Base-by-base conservation (phyloP, 2,329 filamentous ascomycete species). In the Fragosphaeria purpurea region DNA sequence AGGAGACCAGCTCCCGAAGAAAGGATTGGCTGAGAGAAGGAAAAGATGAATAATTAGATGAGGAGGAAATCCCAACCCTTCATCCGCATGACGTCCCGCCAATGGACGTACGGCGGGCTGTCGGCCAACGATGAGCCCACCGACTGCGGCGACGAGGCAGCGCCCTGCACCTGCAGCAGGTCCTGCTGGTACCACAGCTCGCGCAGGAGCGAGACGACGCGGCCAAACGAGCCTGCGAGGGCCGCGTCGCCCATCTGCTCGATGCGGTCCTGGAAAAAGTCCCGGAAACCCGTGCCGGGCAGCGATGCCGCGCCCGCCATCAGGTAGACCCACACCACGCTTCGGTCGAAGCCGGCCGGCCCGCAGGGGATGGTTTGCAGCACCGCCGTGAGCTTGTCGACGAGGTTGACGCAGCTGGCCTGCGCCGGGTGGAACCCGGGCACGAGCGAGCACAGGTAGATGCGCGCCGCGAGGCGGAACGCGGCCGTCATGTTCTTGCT, bases 361-460 rank as follows among this genome's bases (percentile, higher is more conserved):
- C 91, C 91, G 1, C 82, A 77, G 30, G 93, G 93, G 57, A 98
- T 90, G 65, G 80, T 85, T 50, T 86, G 80, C 56, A 97, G 82
- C 38, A 85, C 80, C 51, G 80, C 77, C 32, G 85, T 82, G 55
- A 96, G 80, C 61, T 87, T 86, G 53, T 85, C 79, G 41, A 96
- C 80, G 31, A 97, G 76, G 57, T 83, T 83, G 60, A 85, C 73
- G 61, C 83, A 90, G 64, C 83, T 88, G 7, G 74, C 72, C 60
- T 93, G 84, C 51, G 75, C 76, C 45, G 86, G 85, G 60, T 84
- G 82, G 69, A 91, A 93, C 51, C 89, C 89, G 0, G 91, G 91
- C 0, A 97, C 87, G 38, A 98, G 76, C 63, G 87, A 90, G 80
- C 89, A 95, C n/a, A 97, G 82, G 69, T 96, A 96, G 70, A 98